Percentiles rank a stretch among this genome's conserved stretches.
Evolutionary conservation across 805 yeast genomes (phyloP).

Genomic region (Pichia gijzeniarum): DNA sequence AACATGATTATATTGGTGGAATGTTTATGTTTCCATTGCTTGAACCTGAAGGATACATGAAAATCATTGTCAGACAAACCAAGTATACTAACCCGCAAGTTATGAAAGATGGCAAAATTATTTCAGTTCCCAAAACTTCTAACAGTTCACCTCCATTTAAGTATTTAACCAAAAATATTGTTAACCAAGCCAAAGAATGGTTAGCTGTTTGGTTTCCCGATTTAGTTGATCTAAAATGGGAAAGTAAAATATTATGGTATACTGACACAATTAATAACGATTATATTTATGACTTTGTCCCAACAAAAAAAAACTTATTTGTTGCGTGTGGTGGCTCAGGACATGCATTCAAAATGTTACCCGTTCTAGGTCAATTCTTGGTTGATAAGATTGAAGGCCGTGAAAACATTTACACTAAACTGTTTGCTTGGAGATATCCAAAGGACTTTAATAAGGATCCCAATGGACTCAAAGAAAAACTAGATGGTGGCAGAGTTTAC

Average conservation of each 20-base stretch:
- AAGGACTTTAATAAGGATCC: constrained; percentile 22
- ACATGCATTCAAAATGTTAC: constrained; percentile 32
- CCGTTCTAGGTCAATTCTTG: constrained; percentile 28
- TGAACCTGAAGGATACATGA: constrained; percentile 32
- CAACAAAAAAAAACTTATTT: constrained; percentile 25
- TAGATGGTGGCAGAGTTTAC: constrained; percentile 17
- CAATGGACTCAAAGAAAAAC: constrained; percentile 26
- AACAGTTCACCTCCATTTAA: constrained; percentile 21
- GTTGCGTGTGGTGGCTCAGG: constrained; percentile 34
- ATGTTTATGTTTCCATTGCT: constrained; percentile 31
- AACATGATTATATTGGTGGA: constrained; percentile 28
- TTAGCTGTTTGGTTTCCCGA: constrained; percentile 26
- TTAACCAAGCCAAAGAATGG: constrained; percentile 23
- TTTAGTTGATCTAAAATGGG: constrained; percentile 20
- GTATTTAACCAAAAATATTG: constrained; percentile 22
- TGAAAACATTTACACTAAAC: constrained; percentile 25
- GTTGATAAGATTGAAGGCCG: constrained; percentile 30
- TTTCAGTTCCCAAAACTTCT: constrained; percentile 14
- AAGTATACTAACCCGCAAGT: constrained; percentile 12
- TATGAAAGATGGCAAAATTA: constrained; percentile 11
- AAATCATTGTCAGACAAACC: constrained; percentile 31
- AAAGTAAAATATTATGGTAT: constrained; percentile 28
- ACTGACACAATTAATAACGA: constrained; percentile 31
- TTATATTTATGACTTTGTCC: constrained; percentile 29
- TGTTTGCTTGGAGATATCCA: constrained; percentile 32